These are phyloP conservation scores for Austroboletus niveus DNA, from an alignment of 1,284 basidiomycete species.

Conservation along the genomic window DNA sequence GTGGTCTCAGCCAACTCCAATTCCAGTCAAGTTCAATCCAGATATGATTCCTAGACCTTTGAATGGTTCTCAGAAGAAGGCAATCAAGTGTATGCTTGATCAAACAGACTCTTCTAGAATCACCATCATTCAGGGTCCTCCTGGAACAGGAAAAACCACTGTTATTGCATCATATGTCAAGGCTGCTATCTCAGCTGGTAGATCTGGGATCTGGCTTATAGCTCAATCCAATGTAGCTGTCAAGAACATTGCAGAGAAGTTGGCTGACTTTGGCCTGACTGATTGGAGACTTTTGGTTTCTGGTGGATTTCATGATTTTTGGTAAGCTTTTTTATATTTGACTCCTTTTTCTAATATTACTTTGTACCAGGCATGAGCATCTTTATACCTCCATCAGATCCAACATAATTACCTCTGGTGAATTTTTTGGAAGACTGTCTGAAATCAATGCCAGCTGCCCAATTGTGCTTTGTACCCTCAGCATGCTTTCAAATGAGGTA, in stretches of 20 bases:
- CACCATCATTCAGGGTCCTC: constrained; percentile 47
- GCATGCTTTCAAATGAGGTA: constrained; percentile 57
- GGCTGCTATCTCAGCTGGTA: constrained; percentile 29
- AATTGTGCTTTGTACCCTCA: constrained; percentile 54
- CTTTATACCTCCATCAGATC: constrained; percentile 38
- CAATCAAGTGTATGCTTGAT: constrained; percentile 29
- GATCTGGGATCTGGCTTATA: constrained; percentile 45
- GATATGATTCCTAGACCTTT: constrained; percentile 23
- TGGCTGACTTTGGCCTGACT: constrained; percentile 36
- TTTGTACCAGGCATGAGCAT: constrained; percentile 46
- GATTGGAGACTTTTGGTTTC: constrained; percentile 49
- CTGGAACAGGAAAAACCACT: constrained; percentile 45
- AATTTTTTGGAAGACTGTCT: constrained; percentile 27
- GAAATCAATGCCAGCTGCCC: constrained; percentile 25
- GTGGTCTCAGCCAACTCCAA: constrained; percentile 24
- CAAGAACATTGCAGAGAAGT: constrained; percentile 57
- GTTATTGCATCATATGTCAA: constrained; percentile 50
- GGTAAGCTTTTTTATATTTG: constrained; percentile 36
- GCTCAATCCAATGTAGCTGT: constrained; percentile 55
- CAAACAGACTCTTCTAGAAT: constrained; percentile 22
- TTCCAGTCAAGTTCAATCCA: constrained; percentile 15
- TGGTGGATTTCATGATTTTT: constrained; percentile 42
- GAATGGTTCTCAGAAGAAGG: constrained; percentile 26
- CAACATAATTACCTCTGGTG: constrained; percentile 37
- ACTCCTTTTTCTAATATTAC: background rate